phyloP scores from a whole-genome alignment of 1,284 basidiomycete species.

The Athelia sp. region DNA sequence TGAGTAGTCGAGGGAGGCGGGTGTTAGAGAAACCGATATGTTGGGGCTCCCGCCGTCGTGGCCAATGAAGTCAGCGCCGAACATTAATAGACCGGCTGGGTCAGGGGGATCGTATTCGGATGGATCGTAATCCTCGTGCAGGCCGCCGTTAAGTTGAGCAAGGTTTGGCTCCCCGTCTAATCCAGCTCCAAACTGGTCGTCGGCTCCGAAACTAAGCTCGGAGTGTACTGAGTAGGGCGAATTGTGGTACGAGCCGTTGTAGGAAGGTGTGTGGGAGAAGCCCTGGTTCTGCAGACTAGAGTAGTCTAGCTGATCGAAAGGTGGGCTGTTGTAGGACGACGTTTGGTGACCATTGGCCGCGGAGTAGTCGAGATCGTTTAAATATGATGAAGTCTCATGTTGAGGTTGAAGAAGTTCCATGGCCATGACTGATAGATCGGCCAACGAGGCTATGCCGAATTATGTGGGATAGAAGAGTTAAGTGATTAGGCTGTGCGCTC shows the following conservation, averaged over 20 bases:
- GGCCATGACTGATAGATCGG: neutral
- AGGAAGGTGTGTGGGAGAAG: constrained; percentile 45
- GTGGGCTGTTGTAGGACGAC: neutral
- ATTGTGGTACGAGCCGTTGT: constrained; percentile 54
- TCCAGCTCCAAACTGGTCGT: constrained; percentile 32
- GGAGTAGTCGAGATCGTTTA: constrained; percentile 3
- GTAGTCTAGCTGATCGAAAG: constrained; percentile 34
- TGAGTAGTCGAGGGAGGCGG: constrained; percentile 29
- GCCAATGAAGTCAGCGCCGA: constrained; percentile 46
- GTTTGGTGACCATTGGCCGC: neutral
- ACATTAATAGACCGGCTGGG: constrained; percentile 47
- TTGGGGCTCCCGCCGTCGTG: constrained; percentile 26
- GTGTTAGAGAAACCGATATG: constrained; percentile 36
- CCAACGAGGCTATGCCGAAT: neutral
- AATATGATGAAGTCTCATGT: neutral
- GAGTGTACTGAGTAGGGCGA: constrained; percentile 65
- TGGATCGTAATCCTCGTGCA: constrained; percentile 57
- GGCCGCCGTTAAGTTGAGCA: constrained; percentile 18
- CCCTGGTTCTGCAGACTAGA: constrained; percentile 22
- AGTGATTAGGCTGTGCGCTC: neutral
- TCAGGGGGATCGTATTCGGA: constrained; percentile 59
- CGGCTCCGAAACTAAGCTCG: constrained; percentile 53
- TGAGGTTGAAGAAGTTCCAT: neutral
- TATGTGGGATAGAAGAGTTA: neutral
- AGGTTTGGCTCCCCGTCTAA: constrained; percentile 28